Evolutionary conservation across 495 filamentous ascomycete species (phyloP).

Genomic region (Terfezia boudieri): DNA sequence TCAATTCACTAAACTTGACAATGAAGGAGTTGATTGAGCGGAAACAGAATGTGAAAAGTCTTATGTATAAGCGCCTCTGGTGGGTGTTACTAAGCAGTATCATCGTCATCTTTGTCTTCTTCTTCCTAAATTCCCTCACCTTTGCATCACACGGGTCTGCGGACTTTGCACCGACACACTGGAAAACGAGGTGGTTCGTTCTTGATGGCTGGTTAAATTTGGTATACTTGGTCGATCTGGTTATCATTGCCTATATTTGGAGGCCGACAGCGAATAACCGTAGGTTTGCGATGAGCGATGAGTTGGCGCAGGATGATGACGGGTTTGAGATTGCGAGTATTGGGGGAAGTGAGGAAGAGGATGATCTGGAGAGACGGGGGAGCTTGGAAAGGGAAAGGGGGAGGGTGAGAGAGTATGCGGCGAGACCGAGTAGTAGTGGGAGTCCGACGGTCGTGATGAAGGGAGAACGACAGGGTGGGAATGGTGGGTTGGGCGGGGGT

Average conservation of each 20-base stretch:
- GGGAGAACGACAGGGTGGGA: slow-evolving; percentile 4
- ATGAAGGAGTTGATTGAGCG: slow-evolving; percentile 88
- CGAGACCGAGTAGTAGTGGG: background rate
- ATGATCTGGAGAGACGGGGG: slow-evolving; percentile 6
- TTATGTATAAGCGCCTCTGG: slow-evolving; percentile 98
- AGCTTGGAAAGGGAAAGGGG: background rate
- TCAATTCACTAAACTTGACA: slow-evolving; percentile 81
- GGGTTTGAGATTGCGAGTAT: slow-evolving; percentile 88
- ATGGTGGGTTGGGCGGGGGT: background rate
- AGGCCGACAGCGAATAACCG: slow-evolving; percentile 90
- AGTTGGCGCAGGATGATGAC: slow-evolving; percentile 96
- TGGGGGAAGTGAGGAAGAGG: slow-evolving; percentile 28
- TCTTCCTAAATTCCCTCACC: slow-evolving; percentile 72
- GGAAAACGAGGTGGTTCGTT: slow-evolving; percentile 93
- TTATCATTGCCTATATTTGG: slow-evolving; percentile 92
- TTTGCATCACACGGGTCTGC: slow-evolving; percentile 65
- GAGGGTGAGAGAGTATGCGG: background rate
- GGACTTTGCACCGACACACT: slow-evolving; percentile 83
- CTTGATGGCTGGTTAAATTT: slow-evolving; percentile 94
- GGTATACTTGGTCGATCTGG: slow-evolving; percentile 82
- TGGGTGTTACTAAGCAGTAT: slow-evolving; percentile 88
- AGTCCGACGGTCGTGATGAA: background rate
- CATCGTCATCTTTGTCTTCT: slow-evolving; percentile 88
- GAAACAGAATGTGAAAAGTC: slow-evolving; percentile 77
- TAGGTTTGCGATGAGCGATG: slow-evolving; percentile 95